Conservation (phyloP, 2,329 filamentous ascomycete species). For the Clarireedia monteithiana region DNA sequence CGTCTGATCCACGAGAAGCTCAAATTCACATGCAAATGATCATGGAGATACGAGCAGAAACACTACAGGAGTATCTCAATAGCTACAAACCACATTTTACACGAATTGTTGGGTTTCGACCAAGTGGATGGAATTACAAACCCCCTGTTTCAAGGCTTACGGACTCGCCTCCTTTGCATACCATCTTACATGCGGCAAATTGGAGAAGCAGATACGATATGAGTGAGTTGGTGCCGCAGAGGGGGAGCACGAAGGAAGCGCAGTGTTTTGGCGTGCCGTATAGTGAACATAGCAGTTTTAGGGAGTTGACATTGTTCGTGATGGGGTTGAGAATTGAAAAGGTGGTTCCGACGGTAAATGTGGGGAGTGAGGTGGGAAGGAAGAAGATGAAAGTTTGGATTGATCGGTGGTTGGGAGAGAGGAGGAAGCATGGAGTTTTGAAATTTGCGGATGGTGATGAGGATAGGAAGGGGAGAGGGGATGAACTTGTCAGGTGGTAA, state of each 20-base stretch:
- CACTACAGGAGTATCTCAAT: constrained; percentile 80
- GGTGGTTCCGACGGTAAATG: constrained; percentile 89
- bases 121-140: constrained; percentile 90
- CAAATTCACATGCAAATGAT: constrained; percentile 98
- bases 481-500: not conserved
- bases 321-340: constrained; percentile 81
- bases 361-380: constrained; percentile 50
- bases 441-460: constrained; percentile 22
- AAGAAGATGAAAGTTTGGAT: constrained; percentile 58
- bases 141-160: constrained; percentile 57
- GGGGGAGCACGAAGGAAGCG: constrained; percentile 74
- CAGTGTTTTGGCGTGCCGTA: constrained; percentile 94
- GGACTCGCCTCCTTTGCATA: constrained; percentile 54
- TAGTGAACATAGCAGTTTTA: constrained; percentile 89
- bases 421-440: constrained; percentile 47
- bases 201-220: constrained; percentile 72
- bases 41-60: constrained; percentile 88
- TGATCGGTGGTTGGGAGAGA: constrained; percentile 53
- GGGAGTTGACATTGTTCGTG: constrained; percentile 89
- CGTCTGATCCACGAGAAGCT: constrained; percentile 70
- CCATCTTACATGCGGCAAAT: constrained; percentile 48
- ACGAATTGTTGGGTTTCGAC: constrained; percentile 82
- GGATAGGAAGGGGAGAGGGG: not conserved
- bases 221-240: constrained; percentile 68
- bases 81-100: constrained; percentile 74